phyloP scores from a whole-genome alignment of 352 stramenopile species.

The Phytophthora sojae region DNA sequence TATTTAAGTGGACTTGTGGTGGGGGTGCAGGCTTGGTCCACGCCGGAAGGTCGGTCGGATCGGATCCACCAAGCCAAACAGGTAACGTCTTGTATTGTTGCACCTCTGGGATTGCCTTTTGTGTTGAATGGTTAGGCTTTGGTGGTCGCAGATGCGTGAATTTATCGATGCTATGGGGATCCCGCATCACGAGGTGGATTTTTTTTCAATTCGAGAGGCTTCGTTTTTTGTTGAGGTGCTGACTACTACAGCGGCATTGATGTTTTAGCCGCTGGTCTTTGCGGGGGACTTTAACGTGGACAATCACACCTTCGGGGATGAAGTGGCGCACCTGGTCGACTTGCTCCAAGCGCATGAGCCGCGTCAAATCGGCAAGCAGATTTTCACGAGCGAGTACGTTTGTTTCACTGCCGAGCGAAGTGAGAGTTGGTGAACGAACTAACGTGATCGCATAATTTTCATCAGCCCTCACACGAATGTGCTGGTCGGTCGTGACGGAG shows the following conservation, averaged over 20 bases:
- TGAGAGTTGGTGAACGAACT: not conserved
- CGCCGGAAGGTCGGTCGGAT: conserved; percentile 60
- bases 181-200: conserved; percentile 66
- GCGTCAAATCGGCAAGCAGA: conserved; percentile 56
- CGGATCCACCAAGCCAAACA: conserved; percentile 76
- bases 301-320: conserved; percentile 74
- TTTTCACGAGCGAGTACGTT: conserved; percentile 84
- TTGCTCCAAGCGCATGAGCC: conserved; percentile 62
- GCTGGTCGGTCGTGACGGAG: conserved; percentile 81
- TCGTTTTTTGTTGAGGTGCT: not conserved
- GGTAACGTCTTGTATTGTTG: conserved; percentile 31
- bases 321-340: conserved; percentile 71
- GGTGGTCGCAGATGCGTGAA: conserved; percentile 49
- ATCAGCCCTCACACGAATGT: conserved; percentile 77
- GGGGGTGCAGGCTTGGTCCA: conserved; percentile 74
- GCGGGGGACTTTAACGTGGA: conserved; percentile 89
- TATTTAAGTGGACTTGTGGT: not conserved
- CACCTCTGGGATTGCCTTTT: not conserved
- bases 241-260: not conserved
- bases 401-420: not conserved
- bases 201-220: not conserved
- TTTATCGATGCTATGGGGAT: conserved; percentile 75
- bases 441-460: not conserved
- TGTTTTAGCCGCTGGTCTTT: conserved; percentile 71
- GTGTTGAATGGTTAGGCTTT: not conserved